A percentile compares a stretch with the other conserved stretches of the same genome.
phyloP scores from a whole-genome alignment of 768 basidiomycete genomes.

The Tricholoma matsutake region DNA sequence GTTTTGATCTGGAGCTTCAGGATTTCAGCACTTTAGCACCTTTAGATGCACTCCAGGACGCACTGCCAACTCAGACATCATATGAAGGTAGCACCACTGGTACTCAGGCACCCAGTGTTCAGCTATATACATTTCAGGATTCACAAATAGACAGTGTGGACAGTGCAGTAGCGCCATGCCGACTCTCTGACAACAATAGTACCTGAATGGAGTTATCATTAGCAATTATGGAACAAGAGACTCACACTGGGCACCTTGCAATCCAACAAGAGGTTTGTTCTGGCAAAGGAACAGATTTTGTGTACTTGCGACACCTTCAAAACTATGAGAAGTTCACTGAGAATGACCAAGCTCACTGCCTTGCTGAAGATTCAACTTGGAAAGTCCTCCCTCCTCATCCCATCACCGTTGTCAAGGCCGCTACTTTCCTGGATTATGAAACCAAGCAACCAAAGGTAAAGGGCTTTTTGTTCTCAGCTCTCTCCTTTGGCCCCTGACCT shows the following conservation, averaged over 20 bases:
- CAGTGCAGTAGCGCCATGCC: background rate
- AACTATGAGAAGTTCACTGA: slow-evolving; percentile 24
- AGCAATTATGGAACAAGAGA: background rate
- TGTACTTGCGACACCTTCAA: slow-evolving; percentile 18
- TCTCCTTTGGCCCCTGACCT: no score
- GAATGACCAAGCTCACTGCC: slow-evolving; percentile 10
- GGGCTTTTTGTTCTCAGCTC: background rate
- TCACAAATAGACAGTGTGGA: background rate
- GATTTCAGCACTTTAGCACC: no score
- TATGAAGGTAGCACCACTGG: no score
- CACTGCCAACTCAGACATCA: background rate
- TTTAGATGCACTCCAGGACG: background rate
- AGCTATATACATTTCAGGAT: background rate
- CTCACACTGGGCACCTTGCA: background rate
- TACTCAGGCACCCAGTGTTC: no score
- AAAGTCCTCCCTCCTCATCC: slow-evolving; percentile 22
- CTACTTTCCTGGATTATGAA: slow-evolving; percentile 28
- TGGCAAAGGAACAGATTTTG: background rate
- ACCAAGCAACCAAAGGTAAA: slow-evolving; percentile 26
- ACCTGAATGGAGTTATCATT: background rate
- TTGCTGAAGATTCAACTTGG: slow-evolving; percentile 2
- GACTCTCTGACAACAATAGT: background rate
- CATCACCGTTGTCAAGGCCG: slow-evolving; percentile 27
- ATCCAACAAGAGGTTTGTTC: background rate
- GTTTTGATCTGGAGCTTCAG: background rate